These are phyloP conservation scores for Daldinia childiae DNA, from an alignment of 495 filamentous ascomycete species.

Conservation along the genomic window DNA sequence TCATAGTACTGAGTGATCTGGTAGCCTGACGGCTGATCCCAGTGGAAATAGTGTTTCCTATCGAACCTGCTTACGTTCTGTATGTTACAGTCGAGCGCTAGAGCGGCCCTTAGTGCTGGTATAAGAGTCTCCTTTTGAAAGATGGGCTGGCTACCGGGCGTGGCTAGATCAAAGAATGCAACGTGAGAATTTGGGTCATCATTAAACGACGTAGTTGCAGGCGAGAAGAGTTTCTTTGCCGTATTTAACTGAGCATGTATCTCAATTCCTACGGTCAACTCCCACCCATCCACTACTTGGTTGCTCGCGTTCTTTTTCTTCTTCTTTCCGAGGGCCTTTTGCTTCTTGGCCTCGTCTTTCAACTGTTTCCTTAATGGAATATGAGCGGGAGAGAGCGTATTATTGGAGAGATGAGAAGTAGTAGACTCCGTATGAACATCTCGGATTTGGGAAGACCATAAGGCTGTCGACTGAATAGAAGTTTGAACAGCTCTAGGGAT, in stretches of 20 bases:
- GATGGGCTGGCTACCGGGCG: conserved; percentile 86
- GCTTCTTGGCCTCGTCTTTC: conserved; percentile 73
- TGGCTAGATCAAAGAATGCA: conserved; percentile 85
- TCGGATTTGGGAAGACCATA: conserved; percentile 27
- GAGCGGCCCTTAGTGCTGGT: conserved; percentile 86
- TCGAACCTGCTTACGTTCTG: conserved; percentile 83
- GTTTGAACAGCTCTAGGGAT: conserved; percentile 7
- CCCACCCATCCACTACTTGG: conserved; percentile 73
- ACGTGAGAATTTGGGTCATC: conserved; percentile 85
- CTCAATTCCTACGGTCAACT: conserved; percentile 93
- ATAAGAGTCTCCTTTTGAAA: conserved; percentile 87
- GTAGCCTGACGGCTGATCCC: conserved; percentile 95
- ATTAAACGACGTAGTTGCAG: conserved; percentile 73
- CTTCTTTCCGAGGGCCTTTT: conserved; percentile 51
- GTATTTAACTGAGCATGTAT: conserved; percentile 97
- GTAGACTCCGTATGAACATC: conserved; percentile 29
- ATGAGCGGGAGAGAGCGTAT: conserved; percentile 26
- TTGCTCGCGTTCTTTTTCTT: conserved; percentile 56
- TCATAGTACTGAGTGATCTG: conserved; percentile 97
- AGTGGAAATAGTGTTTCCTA: conserved; percentile 98
- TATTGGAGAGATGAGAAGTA: conserved; percentile 8
- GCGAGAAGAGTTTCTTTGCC: conserved; percentile 82
- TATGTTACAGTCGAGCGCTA: conserved; percentile 83
- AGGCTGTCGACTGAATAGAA: neutral
- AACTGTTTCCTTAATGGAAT: conserved; percentile 76